Base-by-base conservation (phyloP, 805 yeast species). In the Saccharomycopsis malanga region DNA sequence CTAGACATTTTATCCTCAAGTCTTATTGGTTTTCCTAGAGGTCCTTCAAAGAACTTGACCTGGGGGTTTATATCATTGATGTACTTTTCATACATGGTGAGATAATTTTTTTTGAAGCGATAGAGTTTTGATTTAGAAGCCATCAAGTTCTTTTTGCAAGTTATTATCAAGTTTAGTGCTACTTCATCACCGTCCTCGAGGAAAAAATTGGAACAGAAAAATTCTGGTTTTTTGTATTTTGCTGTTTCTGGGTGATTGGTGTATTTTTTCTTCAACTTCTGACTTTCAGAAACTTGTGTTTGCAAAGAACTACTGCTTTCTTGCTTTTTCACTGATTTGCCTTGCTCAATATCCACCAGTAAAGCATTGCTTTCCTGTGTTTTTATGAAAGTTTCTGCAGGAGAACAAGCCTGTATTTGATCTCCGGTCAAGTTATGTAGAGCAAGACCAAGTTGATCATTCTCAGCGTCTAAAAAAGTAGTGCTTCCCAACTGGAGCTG, bases 1-100 rank as follows among this genome's bases (percentile, higher is more conserved):
- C 29, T 41, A 14, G 44, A 41, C 44, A 41, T 41, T 23, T 41
- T 41, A 21, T 41, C 44, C 22, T 41, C 44, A 6, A 32, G 15
- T n/a, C 17, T 32, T 27, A 27, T 27, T 27, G 30, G 7, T 12
- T 27, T 27, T 27, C 30, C n/a, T n/a, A n/a, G n/a, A n/a, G n/a
- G n/a, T n/a, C 30, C 30, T 12, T 27, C 10, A 27, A 27, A 27
- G 12, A 9, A 12, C 10, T 12, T 7, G 10, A 9, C 12, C 12
- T 27, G 10, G 7, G 12, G 12, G 30, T 12, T 27, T 9, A 27
- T 27, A 12, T 7, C 12, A 12, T 12, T 9, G 30, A 12, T 12
- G 30, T 9, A 7, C 12, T 7, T 7, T 12, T 27, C 30, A 27
- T 27, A 27, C 12, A 9, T 7, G 10, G 7, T 27, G 10, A 27